Base-by-base conservation (phyloP, 2,329 filamentous ascomycete genomes). In the Ophiocordyceps sinensis region DNA sequence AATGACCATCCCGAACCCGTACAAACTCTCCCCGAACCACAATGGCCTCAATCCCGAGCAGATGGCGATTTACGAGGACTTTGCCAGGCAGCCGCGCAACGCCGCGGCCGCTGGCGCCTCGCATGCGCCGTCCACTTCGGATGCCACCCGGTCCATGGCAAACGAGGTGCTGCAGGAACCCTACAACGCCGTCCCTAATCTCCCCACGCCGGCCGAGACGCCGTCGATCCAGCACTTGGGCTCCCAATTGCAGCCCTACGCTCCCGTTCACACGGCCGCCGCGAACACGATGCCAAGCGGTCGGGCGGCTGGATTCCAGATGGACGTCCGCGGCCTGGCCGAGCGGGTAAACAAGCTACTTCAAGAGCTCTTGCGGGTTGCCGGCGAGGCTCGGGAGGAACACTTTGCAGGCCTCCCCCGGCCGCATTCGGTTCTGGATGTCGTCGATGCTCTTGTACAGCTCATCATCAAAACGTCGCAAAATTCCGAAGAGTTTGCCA, bases 41-140 rank as follows among this genome's bases (percentile, higher is more conserved):
- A 60, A 62, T 40, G 89, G 89, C 5, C 66, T 98, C 40, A 96
- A 94, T 54, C 73, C 82, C 21, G 86, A 95, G 53, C 91, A 98
- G 54, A 77, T 96, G 67, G 85, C 85, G 11, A 93, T 98, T 23
- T 98, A 98, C 54, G 88, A 96, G 54, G 88, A 96, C 47, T 98
- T 98, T 59, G 86, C 85, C 10, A 75, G 87, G 42, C 86, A 94
- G 56, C 81, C 85, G 26, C 81, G 86, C 42, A 75, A 72, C 54
- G 58, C 69, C 55, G 50, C 70, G 64, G 56, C 69, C 55, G 55
- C 77, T 60, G 58, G 77, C 56, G 58, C 70, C 2, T 65, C 68
- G 4, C 76, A 80, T 48, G 66, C 66, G 14, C 63, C 74, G 11
- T 74, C 77, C 2, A 60, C 70, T 1, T 79, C 76, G 2, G 77